Percentiles rank a stretch among this genome's conserved stretches.
These are phyloP conservation scores for Colletotrichum sp. DNA, from an alignment of 2,329 filamentous ascomycete species.

Conservation along the genomic window DNA sequence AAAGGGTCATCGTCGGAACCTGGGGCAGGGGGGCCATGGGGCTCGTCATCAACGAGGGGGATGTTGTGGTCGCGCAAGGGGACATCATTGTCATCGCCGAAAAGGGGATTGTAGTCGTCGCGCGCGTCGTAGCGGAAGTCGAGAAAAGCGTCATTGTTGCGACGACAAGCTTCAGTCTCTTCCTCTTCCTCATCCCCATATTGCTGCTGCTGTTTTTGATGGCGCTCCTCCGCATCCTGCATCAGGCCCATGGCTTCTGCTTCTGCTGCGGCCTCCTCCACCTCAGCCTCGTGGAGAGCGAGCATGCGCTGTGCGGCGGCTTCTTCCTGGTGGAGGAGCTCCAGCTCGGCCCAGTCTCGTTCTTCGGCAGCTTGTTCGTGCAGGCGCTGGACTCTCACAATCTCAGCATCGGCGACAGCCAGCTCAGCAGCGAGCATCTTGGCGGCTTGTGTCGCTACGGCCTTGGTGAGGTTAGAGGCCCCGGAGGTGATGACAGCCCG, in stretches of 20 bases:
- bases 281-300: background rate
- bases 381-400: background rate
- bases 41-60: background rate
- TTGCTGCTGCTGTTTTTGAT: background rate
- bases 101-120: background rate
- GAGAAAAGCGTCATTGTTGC: background rate
- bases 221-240: background rate
- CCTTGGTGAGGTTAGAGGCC: background rate
- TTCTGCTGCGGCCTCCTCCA: background rate
- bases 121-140: background rate
- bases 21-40: background rate
- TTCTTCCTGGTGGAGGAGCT: background rate
- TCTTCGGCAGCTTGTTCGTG: background rate
- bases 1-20: background rate
- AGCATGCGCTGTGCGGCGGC: background rate
- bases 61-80: background rate
- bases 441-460: background rate
- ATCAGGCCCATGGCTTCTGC: background rate
- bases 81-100: background rate
- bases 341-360: background rate
- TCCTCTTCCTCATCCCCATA: background rate
- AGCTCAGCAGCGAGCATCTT: background rate
- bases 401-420: background rate
- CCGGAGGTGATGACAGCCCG: background rate
- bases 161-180: background rate